Evolutionary conservation across 306 rosid genomes (phyloP).

Genomic region (Pyrus pyrifolia): DNA sequence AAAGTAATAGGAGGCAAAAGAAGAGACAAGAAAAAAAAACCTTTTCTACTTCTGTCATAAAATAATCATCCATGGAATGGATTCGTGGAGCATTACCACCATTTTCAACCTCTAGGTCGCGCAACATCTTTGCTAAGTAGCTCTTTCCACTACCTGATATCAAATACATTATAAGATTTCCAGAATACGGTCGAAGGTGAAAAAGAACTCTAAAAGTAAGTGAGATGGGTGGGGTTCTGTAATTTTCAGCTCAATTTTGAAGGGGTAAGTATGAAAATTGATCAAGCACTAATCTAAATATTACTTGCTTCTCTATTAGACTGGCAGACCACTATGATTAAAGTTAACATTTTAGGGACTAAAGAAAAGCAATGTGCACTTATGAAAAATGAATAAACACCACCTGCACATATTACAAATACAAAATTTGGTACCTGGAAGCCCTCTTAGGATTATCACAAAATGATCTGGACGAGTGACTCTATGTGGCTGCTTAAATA

Average conservation of each 20-base stretch:
- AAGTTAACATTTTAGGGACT: background rate
- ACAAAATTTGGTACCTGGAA: conserved; percentile 56
- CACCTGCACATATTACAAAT: background rate
- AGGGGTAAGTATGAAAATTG: background rate
- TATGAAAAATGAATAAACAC: background rate
- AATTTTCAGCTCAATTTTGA: background rate
- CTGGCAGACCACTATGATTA: background rate
- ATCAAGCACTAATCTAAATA: background rate
- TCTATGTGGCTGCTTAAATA: conserved; percentile 66
- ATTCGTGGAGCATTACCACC: conserved; percentile 89
- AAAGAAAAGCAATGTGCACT: background rate
- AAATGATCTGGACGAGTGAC: conserved; percentile 80
- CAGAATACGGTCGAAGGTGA: conserved; percentile 11
- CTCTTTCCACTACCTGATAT: conserved; percentile 91
- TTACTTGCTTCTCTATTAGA: background rate
- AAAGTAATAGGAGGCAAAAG: background rate
- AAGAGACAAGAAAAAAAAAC: conserved; percentile 32
- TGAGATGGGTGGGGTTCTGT: background rate
- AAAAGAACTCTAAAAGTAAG: background rate
- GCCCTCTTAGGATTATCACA: conserved; percentile 83
- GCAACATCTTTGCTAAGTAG: conserved; percentile 91
- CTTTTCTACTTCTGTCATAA: conserved; percentile 97
- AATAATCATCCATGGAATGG: conserved; percentile 97
- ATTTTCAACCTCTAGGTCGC: conserved; percentile 85
- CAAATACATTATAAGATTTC: conserved; percentile 9